A percentile compares a stretch with the other conserved stretches of the same genome.
Conservation (phyloP, 495 filamentous ascomycete genomes). For the Cercophora newfieldiana region DNA sequence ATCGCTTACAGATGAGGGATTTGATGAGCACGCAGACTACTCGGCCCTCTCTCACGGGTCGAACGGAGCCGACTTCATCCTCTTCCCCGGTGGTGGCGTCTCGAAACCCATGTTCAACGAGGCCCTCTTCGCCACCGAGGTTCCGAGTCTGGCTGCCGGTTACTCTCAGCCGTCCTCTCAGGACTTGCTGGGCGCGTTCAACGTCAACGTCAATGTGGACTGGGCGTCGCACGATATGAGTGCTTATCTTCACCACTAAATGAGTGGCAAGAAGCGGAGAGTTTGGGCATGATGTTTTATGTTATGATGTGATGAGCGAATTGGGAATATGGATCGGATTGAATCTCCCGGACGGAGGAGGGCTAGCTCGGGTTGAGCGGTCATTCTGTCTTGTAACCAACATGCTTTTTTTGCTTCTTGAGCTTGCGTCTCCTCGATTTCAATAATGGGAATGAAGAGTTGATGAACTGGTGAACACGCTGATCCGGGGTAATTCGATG, state of each 20-base stretch:
- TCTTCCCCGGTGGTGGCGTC: slow-evolving; percentile 31
- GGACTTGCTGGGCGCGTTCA: slow-evolving; percentile 37
- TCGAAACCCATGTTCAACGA: slow-evolving; percentile 36
- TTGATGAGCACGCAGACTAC: slow-evolving; percentile 44
- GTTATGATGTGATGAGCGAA: slow-evolving; percentile 29
- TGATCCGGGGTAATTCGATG: not conserved
- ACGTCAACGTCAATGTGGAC: slow-evolving; percentile 43
- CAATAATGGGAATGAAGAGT: slow-evolving; percentile 16
- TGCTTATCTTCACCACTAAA: slow-evolving; percentile 31
- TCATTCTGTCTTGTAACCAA: not conserved
- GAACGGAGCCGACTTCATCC: slow-evolving; percentile 34
- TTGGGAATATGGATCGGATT: not conserved
- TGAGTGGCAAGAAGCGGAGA: not conserved
- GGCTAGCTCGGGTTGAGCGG: not conserved
- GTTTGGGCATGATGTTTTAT: slow-evolving; percentile 12
- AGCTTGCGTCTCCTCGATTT: slow-evolving; percentile 18
- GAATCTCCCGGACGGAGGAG: not conserved
- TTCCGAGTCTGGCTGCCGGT: slow-evolving; percentile 39
- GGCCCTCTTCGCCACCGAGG: slow-evolving; percentile 37
- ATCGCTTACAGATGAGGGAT: slow-evolving; percentile 50
- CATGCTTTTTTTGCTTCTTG: slow-evolving; percentile 3
- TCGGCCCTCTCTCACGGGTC: slow-evolving; percentile 24
- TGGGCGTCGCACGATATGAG: slow-evolving; percentile 42
- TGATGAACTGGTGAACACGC: slow-evolving; percentile 2
- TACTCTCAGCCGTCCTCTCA: slow-evolving; percentile 46